A percentile compares a stretch with the other conserved stretches of the same genome.
phyloP scores from a whole-genome alignment of 176 grass and related monocot species.

The Phyllostachys edulis region DNA sequence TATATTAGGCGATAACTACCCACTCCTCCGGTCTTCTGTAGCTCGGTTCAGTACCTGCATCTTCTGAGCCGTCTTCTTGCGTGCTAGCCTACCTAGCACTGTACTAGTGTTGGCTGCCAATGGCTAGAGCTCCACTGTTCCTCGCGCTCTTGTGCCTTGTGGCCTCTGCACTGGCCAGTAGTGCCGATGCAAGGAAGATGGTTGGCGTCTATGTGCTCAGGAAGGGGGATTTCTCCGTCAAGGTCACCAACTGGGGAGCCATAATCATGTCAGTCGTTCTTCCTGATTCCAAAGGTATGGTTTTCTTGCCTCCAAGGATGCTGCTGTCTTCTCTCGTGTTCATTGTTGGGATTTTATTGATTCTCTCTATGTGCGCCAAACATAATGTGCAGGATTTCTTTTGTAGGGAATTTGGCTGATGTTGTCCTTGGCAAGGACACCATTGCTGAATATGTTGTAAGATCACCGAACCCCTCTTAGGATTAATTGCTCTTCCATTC shows the following conservation, averaged over 20 bases:
- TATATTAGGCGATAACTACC: not conserved
- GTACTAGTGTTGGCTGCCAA: not conserved
- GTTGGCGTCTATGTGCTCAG: conserved; percentile 63
- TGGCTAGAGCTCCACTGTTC: conserved; percentile 44
- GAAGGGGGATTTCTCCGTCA: conserved; percentile 75
- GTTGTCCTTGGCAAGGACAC: conserved; percentile 78
- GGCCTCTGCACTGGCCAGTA: conserved; percentile 16
- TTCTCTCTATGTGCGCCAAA: not conserved
- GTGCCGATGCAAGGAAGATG: conserved; percentile 41
- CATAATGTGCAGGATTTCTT: not conserved
- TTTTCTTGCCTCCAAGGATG: not conserved
- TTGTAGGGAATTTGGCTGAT: conserved; percentile 70
- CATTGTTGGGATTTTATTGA: too few species aligned
- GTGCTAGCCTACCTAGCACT: not conserved
- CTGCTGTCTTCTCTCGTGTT: not conserved
- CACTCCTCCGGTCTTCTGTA: not conserved
- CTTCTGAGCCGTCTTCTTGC: not conserved
- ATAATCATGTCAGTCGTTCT: conserved; percentile 56
- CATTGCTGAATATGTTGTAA: conserved; percentile 78
- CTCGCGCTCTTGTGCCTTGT: conserved; percentile 39
- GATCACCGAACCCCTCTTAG: not conserved
- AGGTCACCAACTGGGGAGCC: conserved; percentile 77
- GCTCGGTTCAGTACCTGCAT: not conserved
- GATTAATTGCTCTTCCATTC: not conserved
- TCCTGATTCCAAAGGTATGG: conserved; percentile 70